Evolutionary conservation across 2,329 filamentous ascomycete genomes (phyloP).

Genomic region (Hypoxylon sp.): DNA sequence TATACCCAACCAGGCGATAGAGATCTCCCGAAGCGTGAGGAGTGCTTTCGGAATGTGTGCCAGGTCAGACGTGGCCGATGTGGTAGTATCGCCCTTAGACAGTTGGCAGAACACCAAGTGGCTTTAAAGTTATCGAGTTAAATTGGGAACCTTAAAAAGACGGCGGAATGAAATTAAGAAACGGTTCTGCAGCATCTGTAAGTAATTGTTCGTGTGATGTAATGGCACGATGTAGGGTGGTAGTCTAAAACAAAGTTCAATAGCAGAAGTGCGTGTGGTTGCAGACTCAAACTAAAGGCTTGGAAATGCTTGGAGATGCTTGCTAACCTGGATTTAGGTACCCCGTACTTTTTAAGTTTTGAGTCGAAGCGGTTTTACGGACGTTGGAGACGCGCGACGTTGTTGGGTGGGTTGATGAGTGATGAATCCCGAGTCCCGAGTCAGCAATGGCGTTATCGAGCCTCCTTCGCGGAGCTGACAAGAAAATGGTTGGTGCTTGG

Average conservation of each 20-base stretch:
- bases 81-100: slow-evolving; percentile 23
- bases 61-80: slow-evolving; percentile 18
- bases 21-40: slow-evolving; percentile 21
- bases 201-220: slow-evolving; percentile 8
- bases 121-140: slow-evolving; percentile 1
- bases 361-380: slow-evolving; percentile 19
- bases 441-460: slow-evolving; percentile 39
- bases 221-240: not conserved
- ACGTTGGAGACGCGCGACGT: slow-evolving; percentile 10
- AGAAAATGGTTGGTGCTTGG: slow-evolving; percentile 38
- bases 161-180: not conserved
- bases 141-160: slow-evolving; percentile 3
- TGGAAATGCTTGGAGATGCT: not conserved
- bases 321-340: slow-evolving; percentile 20
- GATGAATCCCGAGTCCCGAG: slow-evolving; percentile 27
- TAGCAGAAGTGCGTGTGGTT: slow-evolving; percentile 11
- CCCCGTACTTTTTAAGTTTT: slow-evolving; percentile 16
- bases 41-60: slow-evolving; percentile 21
- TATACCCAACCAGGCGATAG: slow-evolving; percentile 23
- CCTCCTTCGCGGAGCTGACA: slow-evolving; percentile 30
- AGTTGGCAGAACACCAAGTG: slow-evolving; percentile 7
- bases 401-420: slow-evolving; percentile 23
- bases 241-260: slow-evolving; percentile 12
- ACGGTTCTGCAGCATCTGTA: slow-evolving; percentile 24
- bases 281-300: slow-evolving; percentile 1